Base-by-base conservation (phyloP, 495 filamentous ascomycete genomes). In the Schizothecium vesticola region DNA sequence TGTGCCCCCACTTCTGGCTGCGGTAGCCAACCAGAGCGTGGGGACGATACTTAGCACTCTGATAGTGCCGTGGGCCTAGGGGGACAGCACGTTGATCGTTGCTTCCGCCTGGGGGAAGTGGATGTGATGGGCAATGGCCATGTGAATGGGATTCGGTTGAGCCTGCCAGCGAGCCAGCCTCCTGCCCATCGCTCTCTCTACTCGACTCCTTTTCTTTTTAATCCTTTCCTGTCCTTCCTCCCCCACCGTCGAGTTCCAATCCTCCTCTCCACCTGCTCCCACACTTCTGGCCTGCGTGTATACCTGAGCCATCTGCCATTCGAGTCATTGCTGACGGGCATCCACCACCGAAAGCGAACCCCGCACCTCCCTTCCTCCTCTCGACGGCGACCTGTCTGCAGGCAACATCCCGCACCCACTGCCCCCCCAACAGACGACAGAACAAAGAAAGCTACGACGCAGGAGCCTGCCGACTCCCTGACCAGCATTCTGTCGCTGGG, bases 21-120 rank as follows among this genome's bases (percentile, higher is more conserved):
- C 24, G 69, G 69, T 67, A 76, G 70, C 74, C 74, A 74, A 74
- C 70, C 24, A 67, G 0, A 43, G 43, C 43, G 43, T 4, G 43
- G 16, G 5, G 31, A 57, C 43, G 23, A 19, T 61, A 63, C 59
- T 67, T 57, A 59, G 63, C 26, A 60, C 43, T 67, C 66, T 71
- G 66, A 65, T 64, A 67, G 59, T 64, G 56, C 59, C 68, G 57
- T 23, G 61, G 62, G 24, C 58, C 43, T 23, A 58, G 63, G 61
- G 57, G 33, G 36, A 22, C 55, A 43, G 65, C 64, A 36, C n/a
- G 59, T 56, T 61, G 70, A 72, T 71, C 70, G 64, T 24, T 66
- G 61, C 70, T 36, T 56, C 26, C 16, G 43, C 19, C 43, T n/a
- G 43, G 43, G 36, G 36, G 16, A 51, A n/a, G 36, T 51, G 36